phyloP scores from a whole-genome alignment of 306 rosid species.

The Medicago ruthenica region DNA sequence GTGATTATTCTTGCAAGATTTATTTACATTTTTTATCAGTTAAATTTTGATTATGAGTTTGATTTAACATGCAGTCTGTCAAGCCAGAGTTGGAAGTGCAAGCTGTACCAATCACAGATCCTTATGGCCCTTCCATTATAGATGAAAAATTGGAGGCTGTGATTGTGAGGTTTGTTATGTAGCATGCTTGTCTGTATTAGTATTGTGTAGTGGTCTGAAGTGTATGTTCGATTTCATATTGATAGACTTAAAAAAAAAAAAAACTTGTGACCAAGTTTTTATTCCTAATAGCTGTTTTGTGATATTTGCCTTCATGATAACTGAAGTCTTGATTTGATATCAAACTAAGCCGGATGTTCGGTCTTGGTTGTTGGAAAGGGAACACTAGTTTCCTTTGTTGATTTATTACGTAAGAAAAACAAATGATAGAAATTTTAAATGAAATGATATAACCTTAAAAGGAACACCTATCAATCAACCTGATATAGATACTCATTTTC shows the following conservation, averaged over 20 bases:
- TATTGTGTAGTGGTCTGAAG: slow-evolving; percentile 27
- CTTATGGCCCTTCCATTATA: slow-evolving; percentile 88
- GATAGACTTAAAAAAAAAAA: slow-evolving; percentile 1
- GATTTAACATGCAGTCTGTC: slow-evolving; percentile 63
- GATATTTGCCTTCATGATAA: neutral
- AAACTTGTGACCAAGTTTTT: neutral
- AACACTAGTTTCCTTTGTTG: neutral
- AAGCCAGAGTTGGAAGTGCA: slow-evolving; percentile 79
- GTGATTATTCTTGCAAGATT: slow-evolving; percentile 19
- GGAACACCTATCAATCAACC: neutral
- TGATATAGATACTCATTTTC: neutral
- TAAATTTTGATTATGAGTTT: slow-evolving; percentile 18
- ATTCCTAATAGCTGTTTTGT: slow-evolving; percentile 22
- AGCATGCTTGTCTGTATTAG: slow-evolving; percentile 10
- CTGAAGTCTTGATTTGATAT: slow-evolving; percentile 14
- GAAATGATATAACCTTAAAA: neutral
- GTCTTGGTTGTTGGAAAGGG: neutral
- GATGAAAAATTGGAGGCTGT: slow-evolving; percentile 91
- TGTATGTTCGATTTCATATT: too few relatives aligned
- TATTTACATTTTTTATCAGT: slow-evolving; percentile 7
- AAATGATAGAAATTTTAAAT: neutral
- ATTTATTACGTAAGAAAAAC: neutral
- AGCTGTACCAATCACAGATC: slow-evolving; percentile 83
- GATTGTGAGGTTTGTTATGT: slow-evolving; percentile 75
- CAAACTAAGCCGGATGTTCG: slow-evolving; percentile 10